Conservation (phyloP, 768 basidiomycete species). For the Boletus insuetus region DNA sequence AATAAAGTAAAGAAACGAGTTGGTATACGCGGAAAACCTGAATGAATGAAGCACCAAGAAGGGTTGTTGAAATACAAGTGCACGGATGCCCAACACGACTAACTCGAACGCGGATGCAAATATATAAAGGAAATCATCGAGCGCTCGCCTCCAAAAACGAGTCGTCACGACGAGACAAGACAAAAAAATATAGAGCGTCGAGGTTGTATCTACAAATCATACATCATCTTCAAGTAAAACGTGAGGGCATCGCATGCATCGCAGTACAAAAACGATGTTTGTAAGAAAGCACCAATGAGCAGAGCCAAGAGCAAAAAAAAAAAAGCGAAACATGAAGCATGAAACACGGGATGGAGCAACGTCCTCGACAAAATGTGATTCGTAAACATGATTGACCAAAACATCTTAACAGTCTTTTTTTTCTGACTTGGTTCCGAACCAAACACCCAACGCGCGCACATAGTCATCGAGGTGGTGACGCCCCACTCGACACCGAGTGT, state of each 20-base stretch:
- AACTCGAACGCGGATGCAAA: too few relatives aligned
- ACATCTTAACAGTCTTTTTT: background rate
- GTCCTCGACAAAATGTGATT: background rate
- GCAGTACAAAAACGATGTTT: background rate
- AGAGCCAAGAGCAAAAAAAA: background rate
- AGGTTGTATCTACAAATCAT: background rate
- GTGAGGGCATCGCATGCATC: background rate
- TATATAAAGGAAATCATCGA: too few relatives aligned
- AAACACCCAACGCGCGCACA: background rate
- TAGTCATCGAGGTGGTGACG: slow-evolving; percentile 28
- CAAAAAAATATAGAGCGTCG: too few relatives aligned
- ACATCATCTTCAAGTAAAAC: background rate
- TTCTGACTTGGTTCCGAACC: background rate
- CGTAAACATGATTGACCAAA: background rate
- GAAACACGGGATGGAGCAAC: too few relatives aligned
- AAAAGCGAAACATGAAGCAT: background rate
- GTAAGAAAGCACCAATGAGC: background rate
- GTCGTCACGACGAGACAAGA: too few relatives aligned
- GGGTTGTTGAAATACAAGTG: too few relatives aligned
- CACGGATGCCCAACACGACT: too few relatives aligned
- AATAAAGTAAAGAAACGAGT: too few relatives aligned
- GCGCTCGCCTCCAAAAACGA: too few relatives aligned
- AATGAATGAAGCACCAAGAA: too few relatives aligned
- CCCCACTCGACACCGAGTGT: slow-evolving; percentile 39
- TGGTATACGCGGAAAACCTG: too few relatives aligned